These are phyloP conservation scores for Coniella vitis DNA, from an alignment of 2,329 filamentous ascomycete species.

Conservation along the genomic window DNA sequence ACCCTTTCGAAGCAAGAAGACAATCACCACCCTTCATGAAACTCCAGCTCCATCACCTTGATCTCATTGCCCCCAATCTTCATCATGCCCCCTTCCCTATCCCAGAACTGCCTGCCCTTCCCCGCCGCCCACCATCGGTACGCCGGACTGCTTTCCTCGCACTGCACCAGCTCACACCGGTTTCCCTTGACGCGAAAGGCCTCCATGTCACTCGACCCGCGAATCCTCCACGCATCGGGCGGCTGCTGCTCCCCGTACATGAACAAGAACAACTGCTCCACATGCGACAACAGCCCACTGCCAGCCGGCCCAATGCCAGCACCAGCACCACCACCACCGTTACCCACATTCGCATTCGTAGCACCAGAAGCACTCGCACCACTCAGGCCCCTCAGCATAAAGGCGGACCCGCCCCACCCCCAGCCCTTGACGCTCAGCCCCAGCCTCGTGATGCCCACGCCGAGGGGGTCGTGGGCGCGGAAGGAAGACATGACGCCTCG, in stretches of 20 bases:
- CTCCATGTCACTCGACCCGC: slow-evolving; percentile 5
- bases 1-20: neutral
- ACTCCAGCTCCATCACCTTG: slow-evolving; percentile 24
- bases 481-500: slow-evolving; percentile 19
- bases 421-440: slow-evolving; percentile 23
- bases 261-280: slow-evolving; percentile 26
- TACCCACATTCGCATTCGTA: too few relatives aligned
- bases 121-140: slow-evolving; percentile 21
- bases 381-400: slow-evolving; percentile 21
- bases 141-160: slow-evolving; percentile 19
- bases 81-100: slow-evolving; percentile 19
- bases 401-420: slow-evolving; percentile 19
- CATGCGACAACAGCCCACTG: slow-evolving; percentile 17
- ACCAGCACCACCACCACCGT: too few relatives aligned
- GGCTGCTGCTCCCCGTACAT: slow-evolving; percentile 24
- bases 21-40: slow-evolving; percentile 21
- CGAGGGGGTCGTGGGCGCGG: slow-evolving; percentile 18
- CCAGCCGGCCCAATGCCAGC: too few relatives aligned
- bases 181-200: slow-evolving; percentile 3
- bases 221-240: slow-evolving; percentile 22
- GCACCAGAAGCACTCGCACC: too few relatives aligned
- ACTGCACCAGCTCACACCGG: slow-evolving; percentile 16
- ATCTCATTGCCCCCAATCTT: slow-evolving; percentile 20
- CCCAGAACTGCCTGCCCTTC: slow-evolving; percentile 20
- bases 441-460: slow-evolving; percentile 20